Evolutionary conservation across 805 yeast species (phyloP).

Genomic region (Hanseniaspora jakobsenii): DNA sequence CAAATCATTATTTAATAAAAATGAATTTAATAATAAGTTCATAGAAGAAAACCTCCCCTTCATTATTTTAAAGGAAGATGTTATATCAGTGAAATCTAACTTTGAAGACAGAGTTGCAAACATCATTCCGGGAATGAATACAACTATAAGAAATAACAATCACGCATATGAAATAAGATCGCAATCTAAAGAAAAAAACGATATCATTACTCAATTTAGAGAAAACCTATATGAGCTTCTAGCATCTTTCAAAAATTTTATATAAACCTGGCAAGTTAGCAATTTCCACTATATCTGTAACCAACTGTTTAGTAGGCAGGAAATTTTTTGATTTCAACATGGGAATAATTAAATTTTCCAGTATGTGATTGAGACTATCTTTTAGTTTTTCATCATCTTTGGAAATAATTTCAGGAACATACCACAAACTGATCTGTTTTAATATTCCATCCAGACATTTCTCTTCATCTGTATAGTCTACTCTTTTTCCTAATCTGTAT

Average conservation of each 20-base stretch:
- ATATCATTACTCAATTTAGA: conserved; percentile 7
- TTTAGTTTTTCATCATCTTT: conserved; percentile 22
- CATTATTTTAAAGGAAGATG: conserved; percentile 12
- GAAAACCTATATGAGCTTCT: conserved; percentile 11
- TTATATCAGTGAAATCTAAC: conserved; percentile 6
- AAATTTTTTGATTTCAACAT: conserved; percentile 47
- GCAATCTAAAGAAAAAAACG: conserved; percentile 1
- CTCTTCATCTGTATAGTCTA: conserved; percentile 58
- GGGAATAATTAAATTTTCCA: conserved; percentile 59
- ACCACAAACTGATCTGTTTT: conserved; percentile 56
- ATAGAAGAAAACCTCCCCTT: conserved; percentile 10
- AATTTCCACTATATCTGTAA: conserved; percentile 56
- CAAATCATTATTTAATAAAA: conserved; percentile 9
- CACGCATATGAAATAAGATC: conserved; percentile 1
- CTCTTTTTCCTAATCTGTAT: conserved; percentile 43
- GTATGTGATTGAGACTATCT: conserved; percentile 24
- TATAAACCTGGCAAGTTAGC: conserved; percentile 88
- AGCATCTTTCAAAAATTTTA: conserved; percentile 86
- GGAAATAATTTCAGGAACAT: conserved; percentile 49
- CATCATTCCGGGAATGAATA: conserved; percentile 11
- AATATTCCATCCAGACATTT: conserved; percentile 55
- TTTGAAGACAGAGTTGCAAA: conserved; percentile 13
- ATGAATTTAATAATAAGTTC: conserved; percentile 1
- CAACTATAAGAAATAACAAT: conserved; percentile 6
- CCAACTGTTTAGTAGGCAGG: conserved; percentile 42